These are phyloP conservation scores for Chaetomium cochliodes DNA, from an alignment of 495 filamentous ascomycete species.

Conservation along the genomic window DNA sequence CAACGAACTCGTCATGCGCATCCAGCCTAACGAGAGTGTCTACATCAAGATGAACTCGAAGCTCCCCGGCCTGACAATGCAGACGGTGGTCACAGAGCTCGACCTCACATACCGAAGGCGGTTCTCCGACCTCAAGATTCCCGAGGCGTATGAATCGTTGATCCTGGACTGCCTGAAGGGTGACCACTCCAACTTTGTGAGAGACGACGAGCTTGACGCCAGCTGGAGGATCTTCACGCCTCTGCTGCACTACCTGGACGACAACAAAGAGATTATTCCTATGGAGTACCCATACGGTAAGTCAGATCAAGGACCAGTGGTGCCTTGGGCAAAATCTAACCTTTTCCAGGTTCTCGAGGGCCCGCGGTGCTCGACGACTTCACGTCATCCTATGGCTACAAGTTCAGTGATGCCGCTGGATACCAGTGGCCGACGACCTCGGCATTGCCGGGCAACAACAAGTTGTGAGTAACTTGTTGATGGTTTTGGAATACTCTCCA, in stretches of 20 bases:
- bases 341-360: conserved; percentile 77
- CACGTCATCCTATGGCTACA: conserved; percentile 95
- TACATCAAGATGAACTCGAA: conserved; percentile 99
- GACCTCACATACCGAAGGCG: conserved; percentile 97
- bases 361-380: conserved; percentile 97
- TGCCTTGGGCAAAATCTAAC: conserved; percentile 15
- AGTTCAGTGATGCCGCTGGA: conserved; percentile 94
- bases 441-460: conserved; percentile 61
- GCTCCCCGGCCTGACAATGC: conserved; percentile 96
- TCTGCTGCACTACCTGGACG: conserved; percentile 94
- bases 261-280: conserved; percentile 97
- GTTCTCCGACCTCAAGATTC: conserved; percentile 99
- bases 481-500: conserved; percentile 3
- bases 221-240: conserved; percentile 99
- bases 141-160: conserved; percentile 97
- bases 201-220: conserved; percentile 97
- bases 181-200: conserved; percentile 99
- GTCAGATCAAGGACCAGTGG: conserved; percentile 33
- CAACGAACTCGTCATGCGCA: conserved; percentile 98
- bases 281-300: conserved; percentile 99
- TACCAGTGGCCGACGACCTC: conserved; percentile 88
- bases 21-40: conserved; percentile 98
- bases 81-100: conserved; percentile 98
- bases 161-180: conserved; percentile 98
- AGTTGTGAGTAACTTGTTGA: conserved; percentile 57